Evolutionary conservation across 805 yeast genomes (phyloP), one percentile per base, ranked within the genome.

Genomic region (Metschnikowia lochheadii): DNA sequence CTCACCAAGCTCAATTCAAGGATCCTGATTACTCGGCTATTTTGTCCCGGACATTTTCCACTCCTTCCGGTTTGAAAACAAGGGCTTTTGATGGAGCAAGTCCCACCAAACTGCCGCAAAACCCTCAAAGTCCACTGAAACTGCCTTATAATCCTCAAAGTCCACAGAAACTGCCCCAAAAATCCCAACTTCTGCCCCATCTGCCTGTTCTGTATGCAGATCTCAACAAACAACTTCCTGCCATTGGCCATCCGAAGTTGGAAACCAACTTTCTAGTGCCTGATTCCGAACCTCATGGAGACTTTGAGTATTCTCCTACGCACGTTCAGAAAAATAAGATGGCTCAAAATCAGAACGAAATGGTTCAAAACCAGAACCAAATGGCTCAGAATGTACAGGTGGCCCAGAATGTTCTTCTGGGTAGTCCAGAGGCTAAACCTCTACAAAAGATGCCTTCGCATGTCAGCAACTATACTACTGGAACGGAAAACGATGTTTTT

Each of bases 21-120:
- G 64, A 60, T 41, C 78, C 78, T 0, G 74, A 70, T 49, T 63
- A 62, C 51, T 48, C 57, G 2, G 51, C 49, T 21, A 57, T 58
- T 15, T 38, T 58, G 31, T 57, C 62, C n/a, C 50, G 62, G 7
- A 60, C 62, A 5, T 52, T 48, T 26, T 53, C 57, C 13, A 51
- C 56, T 5, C 60, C 56, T 34, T 55, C 57, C n/a, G 55, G 55
- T 11, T 29, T 40, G 15, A 40, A 40, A 11, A 39, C 41, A 6
- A 15, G 41, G 3, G 26, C 44, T 14, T 31, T 31, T 6, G 44
- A 29, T 23, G 44, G 44, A 8, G 36, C 36, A 23, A 29, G 26
- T 20, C 47, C 37, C 5, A 6, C 45, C 13, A 41, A 18, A 32
- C 29, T 41, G 45, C 37, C 45, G 0, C 17, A 14, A 2, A 10